Percentiles rank a stretch among this genome's conserved stretches.
These are phyloP conservation scores for Tulasnella calospora DNA, from an alignment of 768 basidiomycete genomes.

Conservation along the genomic window DNA sequence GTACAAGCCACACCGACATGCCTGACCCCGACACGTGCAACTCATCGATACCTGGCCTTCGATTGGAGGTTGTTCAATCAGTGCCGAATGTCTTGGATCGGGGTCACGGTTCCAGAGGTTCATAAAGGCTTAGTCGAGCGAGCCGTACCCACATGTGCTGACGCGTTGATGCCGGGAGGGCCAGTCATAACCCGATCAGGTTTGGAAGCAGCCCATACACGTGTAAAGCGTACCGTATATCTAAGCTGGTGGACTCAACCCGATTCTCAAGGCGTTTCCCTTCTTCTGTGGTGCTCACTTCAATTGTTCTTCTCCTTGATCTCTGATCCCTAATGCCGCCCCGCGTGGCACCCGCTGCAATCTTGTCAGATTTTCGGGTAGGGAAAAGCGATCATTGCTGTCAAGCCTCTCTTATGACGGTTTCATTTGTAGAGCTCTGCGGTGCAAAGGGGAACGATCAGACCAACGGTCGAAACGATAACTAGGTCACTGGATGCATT, in stretches of 20 bases:
- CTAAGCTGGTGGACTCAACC: not conserved
- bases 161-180: not conserved
- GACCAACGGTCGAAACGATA: not conserved
- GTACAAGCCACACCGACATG: not conserved
- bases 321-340: not conserved
- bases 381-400: not conserved
- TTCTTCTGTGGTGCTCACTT: not conserved
- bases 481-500: no score
- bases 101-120: not conserved
- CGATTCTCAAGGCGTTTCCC: not conserved
- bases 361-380: not conserved
- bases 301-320: not conserved
- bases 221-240: not conserved
- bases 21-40: not conserved
- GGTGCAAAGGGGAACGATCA: not conserved
- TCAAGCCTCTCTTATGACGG: not conserved
- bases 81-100: not conserved
- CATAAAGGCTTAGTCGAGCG: not conserved
- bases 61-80: not conserved
- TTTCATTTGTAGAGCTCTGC: not conserved
- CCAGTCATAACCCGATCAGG: not conserved
- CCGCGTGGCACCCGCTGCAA: not conserved
- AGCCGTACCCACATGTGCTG: not conserved
- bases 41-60: not conserved
- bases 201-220: not conserved